Evolutionary conservation across 768 basidiomycete species (phyloP), one percentile per base, ranked within the genome.

Genomic region (Podaxis sp.): DNA sequence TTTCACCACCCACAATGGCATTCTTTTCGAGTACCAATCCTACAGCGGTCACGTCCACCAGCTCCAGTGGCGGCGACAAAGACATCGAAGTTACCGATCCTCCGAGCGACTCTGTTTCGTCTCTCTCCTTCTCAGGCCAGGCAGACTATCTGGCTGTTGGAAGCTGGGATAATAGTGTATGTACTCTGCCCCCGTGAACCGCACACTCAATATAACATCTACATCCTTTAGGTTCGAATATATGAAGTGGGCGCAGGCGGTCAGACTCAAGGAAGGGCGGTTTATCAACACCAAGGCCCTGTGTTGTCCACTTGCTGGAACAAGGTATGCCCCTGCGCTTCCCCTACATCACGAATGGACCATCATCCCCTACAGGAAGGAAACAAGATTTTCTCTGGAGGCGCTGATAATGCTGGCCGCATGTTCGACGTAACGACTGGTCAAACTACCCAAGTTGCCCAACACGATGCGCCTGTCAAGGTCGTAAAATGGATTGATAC

Each of bases 371-470:
- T 65, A 36, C 66, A 96, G 95, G 92, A 95, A 61, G 96, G 96
- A 19, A 89, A 85, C 69, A 94, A 95, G 77, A 81, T 96, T 40
- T 86, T 97, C 66, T 97, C 95, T 12, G 93, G 90, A 4, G 96
- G 96, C 53, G 92, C 92, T 7, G 96, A 99, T 79, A 97, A 98
- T 73, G 90, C 93, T 0, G 96, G 86, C n/a, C 87, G 93, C 63
- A 90, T 94, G 86, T 96, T 89, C 74, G 96, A 99, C 73, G 82
- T 96, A 46, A 81, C 85, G 19, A 95, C 94, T 1, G 93, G 93
- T 0, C 89, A 90, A 71, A 71, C 88, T 0, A 81, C 83, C 2
- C 94, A 96, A 72, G 89, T 97, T 53, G 95, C 93, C 19, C 90
- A 90, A 64, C 95, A 98, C 65, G 95, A 97, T 72, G 92, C 88